Evolutionary conservation across 345 rosid species (phyloP), one percentile per base, ranked within the genome.

Genomic region (Laguncularia racemosa): DNA sequence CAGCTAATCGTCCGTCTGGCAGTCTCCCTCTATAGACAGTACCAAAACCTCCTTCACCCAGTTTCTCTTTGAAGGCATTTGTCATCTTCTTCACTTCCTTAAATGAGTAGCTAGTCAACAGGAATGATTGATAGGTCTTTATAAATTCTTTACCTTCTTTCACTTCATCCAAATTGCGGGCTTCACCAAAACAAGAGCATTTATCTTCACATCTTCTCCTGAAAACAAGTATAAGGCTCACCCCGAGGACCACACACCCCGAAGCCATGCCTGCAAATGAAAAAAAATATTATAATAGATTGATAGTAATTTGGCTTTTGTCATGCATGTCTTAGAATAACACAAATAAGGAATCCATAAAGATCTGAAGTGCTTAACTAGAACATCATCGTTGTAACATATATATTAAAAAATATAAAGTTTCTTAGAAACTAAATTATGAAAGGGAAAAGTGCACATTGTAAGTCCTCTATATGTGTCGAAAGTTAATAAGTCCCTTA

Each of bases 71-170:
- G 58, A 62, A 62, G 16, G 33, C 33, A 45, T 53, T 57, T 0
- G 65, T 66, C 61, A 71, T 71, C 58, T 62, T 66, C 68, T 58
- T 71, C 7, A 71, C 49, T 17, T 71, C 76, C 51, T 46, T 50
- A 57, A 60, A 67, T 1, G 66, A 57, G 11, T 71, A 60, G 14
- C 50, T 61, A 55, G 60, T 60, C 55, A 71, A 18, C 40, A 74
- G 26, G 13, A 65, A 48, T 1, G 78, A 74, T 4, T 62, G 63
- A 23, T 67, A 74, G 11, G 70, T 63, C 51, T 47, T 67, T 11
- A 74, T 56, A 60, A 74, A 60, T 45, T 70, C 56, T 45, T 57
- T 46, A 19, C 71, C 70, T 5, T 62, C 67, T 40, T 43, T 46
- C 20, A 53, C 71, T 17, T 73, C 69, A 49, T 40, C 63, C 16